Evolutionary conservation across 106 monocot species (phyloP).

Genomic region (Posidonia australis): DNA sequence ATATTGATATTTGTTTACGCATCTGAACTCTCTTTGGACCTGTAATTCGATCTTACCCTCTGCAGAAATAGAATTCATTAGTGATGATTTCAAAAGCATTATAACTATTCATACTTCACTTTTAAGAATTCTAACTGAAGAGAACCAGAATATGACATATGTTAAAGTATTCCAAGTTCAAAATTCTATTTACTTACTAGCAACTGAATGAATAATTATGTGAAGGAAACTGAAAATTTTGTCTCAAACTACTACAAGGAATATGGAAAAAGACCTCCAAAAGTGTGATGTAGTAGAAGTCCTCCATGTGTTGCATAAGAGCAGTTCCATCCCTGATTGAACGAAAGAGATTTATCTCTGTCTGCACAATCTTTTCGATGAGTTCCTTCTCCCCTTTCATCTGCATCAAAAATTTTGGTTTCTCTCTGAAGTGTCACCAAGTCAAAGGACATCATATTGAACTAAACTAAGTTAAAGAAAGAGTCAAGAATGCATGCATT

Average conservation of each 20-base stretch:
- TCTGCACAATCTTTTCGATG: constrained; percentile 84
- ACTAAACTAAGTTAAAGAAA: too few species aligned
- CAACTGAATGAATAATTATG: too few species aligned
- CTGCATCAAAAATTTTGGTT: constrained; percentile 19
- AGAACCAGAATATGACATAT: too few species aligned
- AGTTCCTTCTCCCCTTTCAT: constrained; percentile 90
- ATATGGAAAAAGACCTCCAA: constrained; percentile 39
- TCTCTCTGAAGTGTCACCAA: too few species aligned
- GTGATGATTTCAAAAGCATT: too few species aligned
- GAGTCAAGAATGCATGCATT: too few species aligned
- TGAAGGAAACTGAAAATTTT: too few species aligned
- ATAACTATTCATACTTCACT: too few species aligned
- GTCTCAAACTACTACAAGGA: background rate
- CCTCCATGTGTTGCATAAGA: constrained; percentile 98
- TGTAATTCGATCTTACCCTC: constrained; percentile 7
- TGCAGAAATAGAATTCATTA: constrained; percentile 5
- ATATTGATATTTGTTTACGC: background rate
- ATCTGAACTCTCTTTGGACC: background rate
- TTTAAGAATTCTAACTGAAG: too few species aligned
- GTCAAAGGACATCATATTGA: too few species aligned
- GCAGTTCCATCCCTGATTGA: constrained; percentile 96
- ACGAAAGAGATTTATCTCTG: constrained; percentile 77
- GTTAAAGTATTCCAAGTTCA: too few species aligned
- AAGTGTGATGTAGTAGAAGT: constrained; percentile 83
- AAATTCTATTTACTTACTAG: too few species aligned